These are phyloP conservation scores for Diaporthe amygdali DNA, from an alignment of 2,329 filamentous ascomycete species.

Conservation along the genomic window DNA sequence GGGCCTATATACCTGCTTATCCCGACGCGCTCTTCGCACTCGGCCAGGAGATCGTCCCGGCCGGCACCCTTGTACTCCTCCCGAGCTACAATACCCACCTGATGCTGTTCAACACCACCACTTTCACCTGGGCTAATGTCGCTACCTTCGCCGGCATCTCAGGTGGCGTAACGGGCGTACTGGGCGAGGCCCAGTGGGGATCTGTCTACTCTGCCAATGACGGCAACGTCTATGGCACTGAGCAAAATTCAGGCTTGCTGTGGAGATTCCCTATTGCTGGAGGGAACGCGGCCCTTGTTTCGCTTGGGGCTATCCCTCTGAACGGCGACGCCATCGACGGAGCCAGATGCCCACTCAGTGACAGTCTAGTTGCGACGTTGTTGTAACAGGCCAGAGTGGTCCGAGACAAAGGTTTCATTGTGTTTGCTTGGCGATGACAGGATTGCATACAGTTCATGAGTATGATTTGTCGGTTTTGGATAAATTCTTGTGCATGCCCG, in stretches of 20 bases:
- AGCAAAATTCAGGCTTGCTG: neutral
- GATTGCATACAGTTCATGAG: neutral
- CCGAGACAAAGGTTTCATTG: neutral
- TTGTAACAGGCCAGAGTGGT: neutral
- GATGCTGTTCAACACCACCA: neutral
- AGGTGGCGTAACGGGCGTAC: neutral
- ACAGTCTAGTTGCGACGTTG: neutral
- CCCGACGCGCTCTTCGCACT: neutral
- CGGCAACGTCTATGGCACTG: neutral
- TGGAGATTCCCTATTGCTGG: neutral
- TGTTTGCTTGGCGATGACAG: no score
- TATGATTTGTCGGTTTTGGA: neutral
- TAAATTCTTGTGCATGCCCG: neutral
- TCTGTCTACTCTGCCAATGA: slow-evolving; percentile 3
- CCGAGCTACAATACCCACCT: neutral
- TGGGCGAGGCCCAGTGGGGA: neutral
- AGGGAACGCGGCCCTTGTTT: neutral
- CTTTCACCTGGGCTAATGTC: neutral
- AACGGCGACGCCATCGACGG: neutral
- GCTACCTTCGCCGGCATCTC: neutral
- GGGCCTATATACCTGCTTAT: neutral
- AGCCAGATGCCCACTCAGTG: neutral
- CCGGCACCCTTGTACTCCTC: neutral
- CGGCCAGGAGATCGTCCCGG: neutral
- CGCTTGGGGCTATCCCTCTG: neutral